Evolutionary conservation across 805 yeast genomes (phyloP), one percentile per base, ranked within the genome.

Genomic region (Kuraishia piskuri): DNA sequence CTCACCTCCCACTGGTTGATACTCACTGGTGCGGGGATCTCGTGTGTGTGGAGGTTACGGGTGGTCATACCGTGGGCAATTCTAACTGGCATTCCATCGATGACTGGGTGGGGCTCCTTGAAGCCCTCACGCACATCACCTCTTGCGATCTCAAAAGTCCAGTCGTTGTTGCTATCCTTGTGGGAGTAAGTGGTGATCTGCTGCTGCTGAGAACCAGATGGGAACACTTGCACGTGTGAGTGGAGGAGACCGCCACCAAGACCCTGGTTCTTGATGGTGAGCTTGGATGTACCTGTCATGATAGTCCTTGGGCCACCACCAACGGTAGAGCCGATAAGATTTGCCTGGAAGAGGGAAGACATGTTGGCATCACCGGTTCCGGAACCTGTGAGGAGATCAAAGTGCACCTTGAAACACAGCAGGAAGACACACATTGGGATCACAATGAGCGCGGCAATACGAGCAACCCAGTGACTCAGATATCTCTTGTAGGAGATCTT

Each of bases 351-450:
- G 52, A 92, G 75, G 0, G 97, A 84, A 19, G 94, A 84, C 72
- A 94, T 88, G 52, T 94, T 84, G 2, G 95, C 87, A 67, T 92
- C 96, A 58, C 95, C 95, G n/a, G 90, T 75, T 61, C 96, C 96
- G 21, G 89, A 76, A 57, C 83, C 85, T 60, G 80, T 80, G 57
- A 88, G 75, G 53, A 88, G 71, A 55, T 80, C 89, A 61, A 88
- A 88, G 68, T 88, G 96, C 52, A 86, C 71, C 63, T 85, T 87
- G 76, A 88, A 88, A 52, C 81, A 78, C 50, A 82, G 60, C 65
- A 86, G 63, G 66, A 86, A 88, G 20, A 88, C 81, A 6, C 71
- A 52, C 50, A 79, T 61, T 57, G 96, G 96, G 47, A 87, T 68
- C 3, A 83, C 58, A 52, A 88, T 83, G 59, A 88, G 73, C n/a